phyloP scores from a whole-genome alignment of 495 filamentous ascomycete species.

The Penicillium odoratum region DNA sequence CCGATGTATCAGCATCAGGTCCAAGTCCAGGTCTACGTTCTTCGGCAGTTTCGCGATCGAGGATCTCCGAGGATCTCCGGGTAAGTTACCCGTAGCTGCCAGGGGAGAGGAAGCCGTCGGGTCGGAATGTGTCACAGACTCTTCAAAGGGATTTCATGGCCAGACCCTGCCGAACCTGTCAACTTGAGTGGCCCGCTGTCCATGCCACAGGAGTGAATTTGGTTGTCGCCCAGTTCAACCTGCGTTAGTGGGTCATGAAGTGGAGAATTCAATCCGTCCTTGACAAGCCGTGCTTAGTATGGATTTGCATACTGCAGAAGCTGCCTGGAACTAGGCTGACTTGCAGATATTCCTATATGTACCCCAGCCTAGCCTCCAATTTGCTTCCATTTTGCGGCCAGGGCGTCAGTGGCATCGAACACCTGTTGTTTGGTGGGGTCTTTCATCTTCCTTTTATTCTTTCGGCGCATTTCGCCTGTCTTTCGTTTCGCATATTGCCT shows the following conservation, averaged over 20 bases:
- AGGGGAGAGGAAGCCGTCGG: slow-evolving; percentile 16
- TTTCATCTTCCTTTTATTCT: slow-evolving; percentile 26
- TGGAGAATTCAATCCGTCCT: neutral
- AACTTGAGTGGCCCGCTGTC: slow-evolving; percentile 15
- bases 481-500: slow-evolving; percentile 30
- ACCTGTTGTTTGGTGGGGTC: slow-evolving; percentile 9
- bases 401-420: slow-evolving; percentile 31
- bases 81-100: slow-evolving; percentile 14
- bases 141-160: slow-evolving; percentile 20
- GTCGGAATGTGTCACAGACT: slow-evolving; percentile 32
- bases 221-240: slow-evolving; percentile 26
- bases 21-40: slow-evolving; percentile 5
- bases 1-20: neutral
- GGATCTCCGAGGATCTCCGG: neutral
- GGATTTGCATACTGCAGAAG: slow-evolving; percentile 32
- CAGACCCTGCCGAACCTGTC: slow-evolving; percentile 23
- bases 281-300: slow-evolving; percentile 22
- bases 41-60: slow-evolving; percentile 9
- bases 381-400: slow-evolving; percentile 16
- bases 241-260: slow-evolving; percentile 22
- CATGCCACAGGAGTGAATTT: slow-evolving; percentile 27
- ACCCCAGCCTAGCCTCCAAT: slow-evolving; percentile 11
- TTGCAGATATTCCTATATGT: slow-evolving; percentile 24
- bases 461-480: slow-evolving; percentile 24
- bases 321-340: slow-evolving; percentile 20